Evolutionary conservation across 176 grass and related monocot genomes (phyloP).

Genomic region (Juncus inflexus): DNA sequence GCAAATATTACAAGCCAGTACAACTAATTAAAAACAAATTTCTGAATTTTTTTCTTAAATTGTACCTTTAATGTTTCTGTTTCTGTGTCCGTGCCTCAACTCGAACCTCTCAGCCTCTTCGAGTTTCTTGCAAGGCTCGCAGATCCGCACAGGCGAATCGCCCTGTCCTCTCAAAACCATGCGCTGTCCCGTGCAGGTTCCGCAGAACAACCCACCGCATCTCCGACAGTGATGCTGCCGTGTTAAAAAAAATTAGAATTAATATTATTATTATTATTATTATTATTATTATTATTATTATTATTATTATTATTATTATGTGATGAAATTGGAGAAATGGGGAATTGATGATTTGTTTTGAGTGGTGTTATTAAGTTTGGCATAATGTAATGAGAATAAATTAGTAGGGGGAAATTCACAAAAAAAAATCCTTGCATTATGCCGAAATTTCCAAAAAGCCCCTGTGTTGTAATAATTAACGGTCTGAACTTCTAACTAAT

Average conservation of each 20-base stretch:
- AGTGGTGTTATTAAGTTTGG: neutral
- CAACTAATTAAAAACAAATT: too few species aligned
- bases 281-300: neutral
- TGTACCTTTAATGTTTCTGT: slow-evolving; percentile 45
- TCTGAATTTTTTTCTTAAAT: too few species aligned
- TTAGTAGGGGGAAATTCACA: too few species aligned
- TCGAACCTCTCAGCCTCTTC: slow-evolving; percentile 79
- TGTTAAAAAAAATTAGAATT: slow-evolving; percentile 7
- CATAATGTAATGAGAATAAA: neutral
- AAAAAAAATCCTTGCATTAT: too few species aligned
- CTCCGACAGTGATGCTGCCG: slow-evolving; percentile 86
- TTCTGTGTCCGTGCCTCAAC: slow-evolving; percentile 78
- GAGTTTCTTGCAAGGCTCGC: slow-evolving; percentile 85
- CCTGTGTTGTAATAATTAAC: too few species aligned
- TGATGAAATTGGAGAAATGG: neutral
- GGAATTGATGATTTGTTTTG: neutral
- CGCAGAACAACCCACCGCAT: slow-evolving; percentile 90
- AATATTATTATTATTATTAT: too few species aligned
- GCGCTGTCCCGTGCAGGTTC: slow-evolving; percentile 69
- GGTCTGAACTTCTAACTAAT: too few species aligned
- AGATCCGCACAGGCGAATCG: slow-evolving; percentile 79
- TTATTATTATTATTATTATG: neutral
- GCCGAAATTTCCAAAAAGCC: too few species aligned
- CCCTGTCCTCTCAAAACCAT: slow-evolving; percentile 94
- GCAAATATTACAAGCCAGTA: too few species aligned